A percentile compares a stretch with the other conserved stretches of the same genome.
Conservation (phyloP, 169 alveolate species). For the Plasmodium reichenowi region DNA sequence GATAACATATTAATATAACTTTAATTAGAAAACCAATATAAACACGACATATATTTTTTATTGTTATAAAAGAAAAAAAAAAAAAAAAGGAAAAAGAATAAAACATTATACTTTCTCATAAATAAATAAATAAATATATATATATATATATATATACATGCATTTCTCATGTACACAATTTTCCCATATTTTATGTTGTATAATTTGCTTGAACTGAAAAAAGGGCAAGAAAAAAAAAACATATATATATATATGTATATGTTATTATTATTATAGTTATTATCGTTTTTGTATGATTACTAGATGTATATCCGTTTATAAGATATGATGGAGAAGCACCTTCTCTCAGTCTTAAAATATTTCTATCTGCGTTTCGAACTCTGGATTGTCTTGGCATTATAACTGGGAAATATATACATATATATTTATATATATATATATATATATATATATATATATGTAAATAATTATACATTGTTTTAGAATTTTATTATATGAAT, state of each 20-base stretch:
- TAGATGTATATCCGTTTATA: constrained; percentile 65
- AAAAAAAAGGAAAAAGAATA: neutral
- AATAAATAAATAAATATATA: neutral
- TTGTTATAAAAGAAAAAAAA: neutral
- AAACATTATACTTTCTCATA: no score
- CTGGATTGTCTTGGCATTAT: constrained; percentile 76
- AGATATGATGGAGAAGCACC: constrained; percentile 73
- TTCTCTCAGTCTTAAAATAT: constrained; percentile 70
- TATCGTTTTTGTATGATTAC: neutral
- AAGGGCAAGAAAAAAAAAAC: constrained; percentile 6
- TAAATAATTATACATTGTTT: no score
- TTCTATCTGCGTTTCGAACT: constrained; percentile 64
- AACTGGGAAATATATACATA: constrained; percentile 3
- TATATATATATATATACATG: constrained; percentile 6
- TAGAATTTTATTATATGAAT: no score
- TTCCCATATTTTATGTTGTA: constrained; percentile 42
- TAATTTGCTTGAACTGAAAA: constrained; percentile 58
- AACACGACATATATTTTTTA: no score
- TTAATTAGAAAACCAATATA: no score
- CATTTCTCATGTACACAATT: neutral
- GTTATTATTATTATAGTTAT: neutral
- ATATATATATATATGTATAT: constrained; percentile 2
- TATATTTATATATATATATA: no score
- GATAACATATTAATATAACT: no score
- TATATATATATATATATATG: no score